Conservation (phyloP, 495 filamentous ascomycete species). For the Hyaloscypha variabilis region DNA sequence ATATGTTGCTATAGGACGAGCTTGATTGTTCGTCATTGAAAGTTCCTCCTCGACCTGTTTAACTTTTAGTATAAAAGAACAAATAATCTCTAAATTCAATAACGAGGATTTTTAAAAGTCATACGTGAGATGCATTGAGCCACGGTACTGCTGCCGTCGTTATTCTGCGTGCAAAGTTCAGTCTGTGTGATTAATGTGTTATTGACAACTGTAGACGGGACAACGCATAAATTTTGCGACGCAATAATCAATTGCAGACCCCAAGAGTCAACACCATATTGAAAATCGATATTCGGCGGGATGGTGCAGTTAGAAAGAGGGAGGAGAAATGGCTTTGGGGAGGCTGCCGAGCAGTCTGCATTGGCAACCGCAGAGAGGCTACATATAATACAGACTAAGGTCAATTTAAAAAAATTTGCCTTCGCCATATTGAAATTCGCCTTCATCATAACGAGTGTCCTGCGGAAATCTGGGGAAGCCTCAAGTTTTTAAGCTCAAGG, state of each 20-base stretch:
- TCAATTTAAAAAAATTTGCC: too few species aligned
- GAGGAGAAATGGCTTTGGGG: neutral
- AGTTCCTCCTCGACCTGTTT: neutral
- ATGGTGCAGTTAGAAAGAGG: neutral
- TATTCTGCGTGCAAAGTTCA: neutral
- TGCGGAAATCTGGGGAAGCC: too few species aligned
- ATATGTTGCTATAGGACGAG: neutral
- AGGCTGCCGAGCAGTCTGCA: neutral
- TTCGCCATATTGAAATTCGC: too few species aligned
- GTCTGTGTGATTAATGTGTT: neutral
- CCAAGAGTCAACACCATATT: neutral
- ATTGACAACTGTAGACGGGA: neutral
- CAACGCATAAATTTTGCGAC: neutral
- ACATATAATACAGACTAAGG: too few species aligned
- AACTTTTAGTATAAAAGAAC: too few species aligned
- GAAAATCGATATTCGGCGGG: neutral
- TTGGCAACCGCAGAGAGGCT: too few species aligned
- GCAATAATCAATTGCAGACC: neutral
- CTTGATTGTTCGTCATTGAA: neutral
- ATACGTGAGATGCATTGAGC: neutral
- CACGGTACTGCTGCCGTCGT: neutral
- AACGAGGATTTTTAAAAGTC: too few species aligned
- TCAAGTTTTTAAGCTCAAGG: too few species aligned
- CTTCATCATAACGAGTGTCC: too few species aligned
- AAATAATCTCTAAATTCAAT: too few species aligned